phyloP scores from a whole-genome alignment of 2,329 filamentous ascomycete genomes.

The Aspergillus felis region DNA sequence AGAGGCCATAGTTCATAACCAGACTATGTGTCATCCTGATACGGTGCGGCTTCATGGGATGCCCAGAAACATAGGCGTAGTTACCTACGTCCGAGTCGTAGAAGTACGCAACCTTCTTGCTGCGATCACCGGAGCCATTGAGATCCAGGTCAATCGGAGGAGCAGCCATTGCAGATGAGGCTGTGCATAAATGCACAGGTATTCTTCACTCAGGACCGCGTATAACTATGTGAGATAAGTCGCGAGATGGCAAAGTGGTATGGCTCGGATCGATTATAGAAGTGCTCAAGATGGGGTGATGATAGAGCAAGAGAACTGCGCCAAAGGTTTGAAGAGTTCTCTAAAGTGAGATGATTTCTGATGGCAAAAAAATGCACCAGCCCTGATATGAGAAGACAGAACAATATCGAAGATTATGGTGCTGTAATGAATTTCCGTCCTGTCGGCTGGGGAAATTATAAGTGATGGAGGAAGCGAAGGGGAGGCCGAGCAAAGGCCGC shows the following conservation, averaged over 20 bases:
- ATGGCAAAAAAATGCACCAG: neutral
- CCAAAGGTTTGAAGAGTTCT: neutral
- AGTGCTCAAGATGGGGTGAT: neutral
- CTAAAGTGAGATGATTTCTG: neutral
- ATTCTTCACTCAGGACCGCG: conserved; percentile 6
- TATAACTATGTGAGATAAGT: neutral
- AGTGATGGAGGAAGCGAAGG: conserved; percentile 18
- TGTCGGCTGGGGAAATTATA: conserved; percentile 9
- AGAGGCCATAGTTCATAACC: conserved; percentile 70
- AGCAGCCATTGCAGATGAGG: conserved; percentile 44
- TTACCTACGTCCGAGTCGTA: conserved; percentile 98
- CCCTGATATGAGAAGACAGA: neutral
- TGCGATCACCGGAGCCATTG: conserved; percentile 49
- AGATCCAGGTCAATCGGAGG: conserved; percentile 53
- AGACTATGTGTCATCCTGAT: conserved; percentile 64
- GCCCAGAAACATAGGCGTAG: conserved; percentile 84
- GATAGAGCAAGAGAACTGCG: neutral
- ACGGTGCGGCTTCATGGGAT: conserved; percentile 65
- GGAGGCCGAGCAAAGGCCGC: conserved; percentile 23
- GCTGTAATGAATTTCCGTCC: conserved; percentile 8
- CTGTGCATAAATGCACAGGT: conserved; percentile 3
- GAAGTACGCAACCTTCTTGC: conserved; percentile 93
- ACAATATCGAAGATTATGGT: conserved; percentile 6
- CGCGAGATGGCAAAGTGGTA: conserved; percentile 12
- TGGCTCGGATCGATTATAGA: conserved; percentile 6